Conservation (phyloP, 495 filamentous ascomycete genomes). For the Daldinia loculata region DNA sequence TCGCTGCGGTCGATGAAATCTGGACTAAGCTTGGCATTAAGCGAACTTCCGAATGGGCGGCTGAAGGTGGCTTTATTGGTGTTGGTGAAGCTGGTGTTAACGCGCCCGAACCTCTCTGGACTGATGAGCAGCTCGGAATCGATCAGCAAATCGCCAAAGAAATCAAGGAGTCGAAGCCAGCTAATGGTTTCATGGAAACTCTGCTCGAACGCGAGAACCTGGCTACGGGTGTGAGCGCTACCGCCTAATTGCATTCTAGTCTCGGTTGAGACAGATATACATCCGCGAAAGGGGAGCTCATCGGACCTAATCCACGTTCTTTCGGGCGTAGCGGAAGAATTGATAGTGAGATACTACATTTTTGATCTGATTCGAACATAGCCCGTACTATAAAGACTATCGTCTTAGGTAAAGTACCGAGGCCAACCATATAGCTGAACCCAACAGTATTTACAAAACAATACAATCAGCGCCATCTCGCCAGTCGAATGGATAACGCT, state of each 20-base stretch:
- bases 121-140: constrained; percentile 83
- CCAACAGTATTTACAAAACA: constrained; percentile 27
- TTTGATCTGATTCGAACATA: constrained; percentile 34
- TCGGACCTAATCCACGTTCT: constrained; percentile 46
- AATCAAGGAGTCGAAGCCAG: constrained; percentile 56
- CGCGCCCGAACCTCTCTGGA: constrained; percentile 75
- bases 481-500: constrained; percentile 42
- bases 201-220: constrained; percentile 51
- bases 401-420: constrained; percentile 14
- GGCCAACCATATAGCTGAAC: constrained; percentile 27
- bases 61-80: constrained; percentile 89
- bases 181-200: constrained; percentile 49
- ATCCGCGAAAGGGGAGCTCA: constrained; percentile 45
- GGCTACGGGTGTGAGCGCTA: constrained; percentile 30
- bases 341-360: constrained; percentile 19
- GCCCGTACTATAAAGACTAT: constrained; percentile 15
- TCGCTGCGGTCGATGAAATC: constrained; percentile 84
- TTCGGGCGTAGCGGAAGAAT: constrained; percentile 43
- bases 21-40: constrained; percentile 91
- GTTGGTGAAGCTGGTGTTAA: constrained; percentile 76
- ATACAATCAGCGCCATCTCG: constrained; percentile 47
- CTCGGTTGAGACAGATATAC: constrained; percentile 14
- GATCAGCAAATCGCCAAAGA: constrained; percentile 56
- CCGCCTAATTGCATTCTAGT: constrained; percentile 34
- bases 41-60: constrained; percentile 89